Evolutionary conservation across 2,329 filamentous ascomycete genomes (phyloP), one percentile per base, ranked within the genome.

Genomic region (Neonectria punicea): DNA sequence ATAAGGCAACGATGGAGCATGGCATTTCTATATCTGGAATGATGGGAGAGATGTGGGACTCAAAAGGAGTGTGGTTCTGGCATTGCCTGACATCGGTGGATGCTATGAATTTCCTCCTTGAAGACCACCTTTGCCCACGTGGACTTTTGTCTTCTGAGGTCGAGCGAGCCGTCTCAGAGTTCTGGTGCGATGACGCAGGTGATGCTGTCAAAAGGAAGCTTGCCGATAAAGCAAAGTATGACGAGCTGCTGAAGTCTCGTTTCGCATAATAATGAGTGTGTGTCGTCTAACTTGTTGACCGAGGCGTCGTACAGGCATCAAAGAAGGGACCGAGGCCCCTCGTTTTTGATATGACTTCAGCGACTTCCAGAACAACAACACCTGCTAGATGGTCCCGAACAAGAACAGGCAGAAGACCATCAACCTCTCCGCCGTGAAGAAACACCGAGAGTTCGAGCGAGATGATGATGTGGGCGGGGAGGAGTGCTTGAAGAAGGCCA

Each of bases 51-150:
- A 67, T 63, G 55, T 72, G 65, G 67, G 36, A 67, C 16, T 65
- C 66, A 2, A 70, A 70, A 58, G 66, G 65, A 55, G 63, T 65
- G 36, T 72, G 68, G 69, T 70, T 70, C 54, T 72, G 68, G 70
- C 44, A 44, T 50, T 64, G 43, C 11, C 16, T 55, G 25, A 10
- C 28, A 5, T 55, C 44, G 7, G 43, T 55, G 13, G 43, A 54
- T 11, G 58, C 51, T 6, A 49, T 50, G 51, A 30, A 18, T 2
- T 54, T 54, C 34, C 58, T 61, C n/a, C 20, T 61, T 11, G 58
- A 61, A 44, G 58, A 61, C 41, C 58, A 61, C 22, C 50, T 61
- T 18, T 61, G 50, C 32, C 43, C 58, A 34, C 30, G 44, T 16
- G 32, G 36, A 18, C 32, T 14, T 20, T 30, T 61, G 30, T 44